These are phyloP conservation scores for Casuarina glauca DNA, from an alignment of 306 rosid species.

Conservation along the genomic window DNA sequence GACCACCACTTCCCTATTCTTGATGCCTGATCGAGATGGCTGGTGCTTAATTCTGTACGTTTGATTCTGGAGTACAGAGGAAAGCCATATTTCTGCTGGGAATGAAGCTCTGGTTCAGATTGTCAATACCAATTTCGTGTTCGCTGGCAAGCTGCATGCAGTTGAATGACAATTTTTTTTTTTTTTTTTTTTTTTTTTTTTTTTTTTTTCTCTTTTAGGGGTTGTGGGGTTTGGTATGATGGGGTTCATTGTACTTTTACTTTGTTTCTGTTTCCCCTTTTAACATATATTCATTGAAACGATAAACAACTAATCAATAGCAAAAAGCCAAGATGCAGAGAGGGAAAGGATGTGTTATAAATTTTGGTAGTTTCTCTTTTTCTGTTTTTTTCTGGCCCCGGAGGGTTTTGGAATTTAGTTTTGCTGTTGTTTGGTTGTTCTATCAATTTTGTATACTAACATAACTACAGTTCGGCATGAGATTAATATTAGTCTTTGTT, in stretches of 20 bases:
- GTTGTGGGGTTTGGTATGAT: background rate
- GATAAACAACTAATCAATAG: slow-evolving; percentile 1
- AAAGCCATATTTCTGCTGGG: slow-evolving; percentile 47
- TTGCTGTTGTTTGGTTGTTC: no score
- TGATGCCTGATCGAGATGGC: slow-evolving; percentile 39
- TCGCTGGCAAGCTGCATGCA: background rate
- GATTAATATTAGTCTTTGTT: no score
- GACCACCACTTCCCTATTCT: slow-evolving; percentile 51
- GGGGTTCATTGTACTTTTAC: background rate
- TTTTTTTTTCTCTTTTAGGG: no score
- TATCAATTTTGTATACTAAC: no score
- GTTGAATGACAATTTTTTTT: slow-evolving; percentile 2
- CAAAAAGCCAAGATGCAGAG: background rate
- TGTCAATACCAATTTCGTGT: slow-evolving; percentile 3
- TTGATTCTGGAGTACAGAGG: slow-evolving; percentile 33
- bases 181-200: background rate
- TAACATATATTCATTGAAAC: background rate
- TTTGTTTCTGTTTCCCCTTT: background rate
- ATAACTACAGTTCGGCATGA: no score
- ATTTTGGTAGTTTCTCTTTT: no score
- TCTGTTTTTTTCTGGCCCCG: no score
- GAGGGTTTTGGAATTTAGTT: no score
- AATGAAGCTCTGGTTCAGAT: slow-evolving; percentile 96
- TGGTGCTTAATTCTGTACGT: slow-evolving; percentile 21
- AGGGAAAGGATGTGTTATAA: background rate